Conservation (phyloP, 2,329 filamentous ascomycete species). For the Fusarium sp. region DNA sequence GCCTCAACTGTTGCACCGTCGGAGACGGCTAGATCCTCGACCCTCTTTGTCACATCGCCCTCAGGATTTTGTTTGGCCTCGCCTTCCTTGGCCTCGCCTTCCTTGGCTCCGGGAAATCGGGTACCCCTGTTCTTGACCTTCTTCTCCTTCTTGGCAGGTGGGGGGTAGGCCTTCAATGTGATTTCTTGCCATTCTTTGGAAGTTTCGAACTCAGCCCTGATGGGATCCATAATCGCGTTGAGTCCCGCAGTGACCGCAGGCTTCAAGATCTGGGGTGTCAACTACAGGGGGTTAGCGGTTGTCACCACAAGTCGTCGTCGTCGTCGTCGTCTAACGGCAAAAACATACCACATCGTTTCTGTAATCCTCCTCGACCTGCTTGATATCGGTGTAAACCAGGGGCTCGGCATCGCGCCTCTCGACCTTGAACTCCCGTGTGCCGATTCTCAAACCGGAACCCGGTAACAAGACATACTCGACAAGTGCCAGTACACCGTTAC, state of each 20-base stretch:
- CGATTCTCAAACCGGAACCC: slow-evolving; percentile 73
- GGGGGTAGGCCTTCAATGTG: slow-evolving; percentile 85
- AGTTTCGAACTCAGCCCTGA: slow-evolving; percentile 79
- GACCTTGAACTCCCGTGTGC: slow-evolving; percentile 76
- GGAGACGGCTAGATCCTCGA: slow-evolving; percentile 33
- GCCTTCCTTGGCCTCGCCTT: slow-evolving; percentile 23
- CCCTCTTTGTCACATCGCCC: slow-evolving; percentile 28
- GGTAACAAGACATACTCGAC: slow-evolving; percentile 90
- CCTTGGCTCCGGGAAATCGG: slow-evolving; percentile 67
- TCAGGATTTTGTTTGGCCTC: slow-evolving; percentile 24
- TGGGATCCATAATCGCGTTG: slow-evolving; percentile 81
- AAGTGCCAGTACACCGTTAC: slow-evolving; percentile 89
- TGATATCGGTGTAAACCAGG: slow-evolving; percentile 83
- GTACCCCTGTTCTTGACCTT: slow-evolving; percentile 84
- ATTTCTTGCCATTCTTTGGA: slow-evolving; percentile 82
- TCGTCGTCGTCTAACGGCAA: too few species aligned
- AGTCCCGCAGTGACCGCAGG: slow-evolving; percentile 84
- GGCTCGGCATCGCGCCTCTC: slow-evolving; percentile 80
- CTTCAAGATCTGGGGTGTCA: slow-evolving; percentile 91
- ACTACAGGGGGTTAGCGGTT: slow-evolving; percentile 49
- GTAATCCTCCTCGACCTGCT: slow-evolving; percentile 86
- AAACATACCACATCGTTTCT: slow-evolving; percentile 77
- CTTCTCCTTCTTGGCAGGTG: slow-evolving; percentile 78
- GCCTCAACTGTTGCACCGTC: slow-evolving; percentile 18
- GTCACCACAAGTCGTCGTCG: too few species aligned